Evolutionary conservation across 495 filamentous ascomycete species (phyloP).

Genomic region (Chaetomium cochliodes): DNA sequence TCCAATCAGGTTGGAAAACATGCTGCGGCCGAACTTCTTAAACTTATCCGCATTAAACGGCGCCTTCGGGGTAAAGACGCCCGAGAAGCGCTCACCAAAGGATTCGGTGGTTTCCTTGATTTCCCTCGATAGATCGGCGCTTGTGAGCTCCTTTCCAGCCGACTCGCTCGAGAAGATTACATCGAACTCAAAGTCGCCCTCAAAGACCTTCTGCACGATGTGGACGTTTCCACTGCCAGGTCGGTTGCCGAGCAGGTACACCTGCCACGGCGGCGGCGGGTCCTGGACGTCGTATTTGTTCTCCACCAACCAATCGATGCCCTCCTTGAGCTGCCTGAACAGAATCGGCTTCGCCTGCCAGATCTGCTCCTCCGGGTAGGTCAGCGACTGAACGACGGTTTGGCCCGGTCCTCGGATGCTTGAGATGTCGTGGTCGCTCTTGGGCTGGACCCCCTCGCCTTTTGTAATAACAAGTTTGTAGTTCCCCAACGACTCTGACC

Average conservation of each 20-base stretch:
- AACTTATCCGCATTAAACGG: constrained; percentile 76
- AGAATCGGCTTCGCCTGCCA: constrained; percentile 88
- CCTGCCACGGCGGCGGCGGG: constrained; percentile 78
- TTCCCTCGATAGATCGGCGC: constrained; percentile 65
- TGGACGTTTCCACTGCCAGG: constrained; percentile 79
- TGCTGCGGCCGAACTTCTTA: constrained; percentile 74
- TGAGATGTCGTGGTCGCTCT: constrained; percentile 61
- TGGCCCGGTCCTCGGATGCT: constrained; percentile 64
- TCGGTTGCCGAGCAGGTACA: constrained; percentile 71
- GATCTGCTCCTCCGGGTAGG: constrained; percentile 63
- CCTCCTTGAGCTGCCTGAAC: constrained; percentile 73
- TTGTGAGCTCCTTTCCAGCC: constrained; percentile 55
- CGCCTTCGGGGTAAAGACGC: constrained; percentile 67
- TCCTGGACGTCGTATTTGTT: constrained; percentile 67
- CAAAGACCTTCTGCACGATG: constrained; percentile 87
- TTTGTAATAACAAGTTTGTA: constrained; percentile 79
- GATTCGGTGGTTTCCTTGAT: constrained; percentile 62
- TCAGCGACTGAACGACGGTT: constrained; percentile 70
- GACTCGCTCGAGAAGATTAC: constrained; percentile 85
- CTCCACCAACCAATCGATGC: constrained; percentile 64
- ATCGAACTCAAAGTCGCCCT: constrained; percentile 91
- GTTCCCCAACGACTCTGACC: constrained; percentile 71
- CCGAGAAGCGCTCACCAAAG: constrained; percentile 72
- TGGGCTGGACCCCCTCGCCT: constrained; percentile 60
- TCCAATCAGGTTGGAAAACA: constrained; percentile 92